Evolutionary conservation across 306 rosid species (phyloP).

Genomic region (Citrullus colocynthis): DNA sequence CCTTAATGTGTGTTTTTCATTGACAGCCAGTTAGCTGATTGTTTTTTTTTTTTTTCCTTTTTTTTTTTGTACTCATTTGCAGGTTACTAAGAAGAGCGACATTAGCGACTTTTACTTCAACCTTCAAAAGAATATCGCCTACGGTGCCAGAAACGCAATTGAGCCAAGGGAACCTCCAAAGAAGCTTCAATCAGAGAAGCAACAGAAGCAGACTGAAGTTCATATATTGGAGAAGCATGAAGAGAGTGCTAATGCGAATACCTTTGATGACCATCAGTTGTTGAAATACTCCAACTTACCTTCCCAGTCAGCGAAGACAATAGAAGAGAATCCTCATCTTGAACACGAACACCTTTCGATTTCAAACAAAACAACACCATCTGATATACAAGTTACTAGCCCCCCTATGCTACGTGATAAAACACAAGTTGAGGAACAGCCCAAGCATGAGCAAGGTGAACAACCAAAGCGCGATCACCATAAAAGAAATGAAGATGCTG

Average conservation of each 20-base stretch:
- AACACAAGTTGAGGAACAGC: conserved; percentile 26
- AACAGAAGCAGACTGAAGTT: conserved; percentile 16
- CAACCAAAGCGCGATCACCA: conserved; percentile 45
- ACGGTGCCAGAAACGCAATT: conserved; percentile 39
- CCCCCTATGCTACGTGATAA: conserved; percentile 11
- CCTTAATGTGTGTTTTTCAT: neutral
- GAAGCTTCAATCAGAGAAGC: conserved; percentile 22
- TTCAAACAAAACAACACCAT: conserved; percentile 15
- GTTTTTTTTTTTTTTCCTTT: neutral
- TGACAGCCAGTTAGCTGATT: neutral
- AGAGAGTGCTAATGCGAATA: conserved; percentile 10
- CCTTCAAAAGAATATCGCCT: conserved; percentile 71
- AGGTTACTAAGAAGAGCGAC: conserved; percentile 91
- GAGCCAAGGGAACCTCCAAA: conserved; percentile 23
- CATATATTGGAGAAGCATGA: conserved; percentile 11
- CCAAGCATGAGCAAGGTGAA: conserved; percentile 12
- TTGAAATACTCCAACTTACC: conserved; percentile 12
- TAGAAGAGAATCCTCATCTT: conserved; percentile 15
- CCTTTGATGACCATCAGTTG: conserved; percentile 6
- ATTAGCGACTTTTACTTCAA: conserved; percentile 67
- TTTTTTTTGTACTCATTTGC: conserved; percentile 1
- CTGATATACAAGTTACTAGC: conserved; percentile 12
- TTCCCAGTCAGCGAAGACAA: conserved; percentile 16
- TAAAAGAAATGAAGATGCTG: conserved; percentile 57
- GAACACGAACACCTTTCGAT: conserved; percentile 25